These are phyloP conservation scores for Pelargonium citronellum DNA, from an alignment of 441 rosid genomes.

Conservation along the genomic window DNA sequence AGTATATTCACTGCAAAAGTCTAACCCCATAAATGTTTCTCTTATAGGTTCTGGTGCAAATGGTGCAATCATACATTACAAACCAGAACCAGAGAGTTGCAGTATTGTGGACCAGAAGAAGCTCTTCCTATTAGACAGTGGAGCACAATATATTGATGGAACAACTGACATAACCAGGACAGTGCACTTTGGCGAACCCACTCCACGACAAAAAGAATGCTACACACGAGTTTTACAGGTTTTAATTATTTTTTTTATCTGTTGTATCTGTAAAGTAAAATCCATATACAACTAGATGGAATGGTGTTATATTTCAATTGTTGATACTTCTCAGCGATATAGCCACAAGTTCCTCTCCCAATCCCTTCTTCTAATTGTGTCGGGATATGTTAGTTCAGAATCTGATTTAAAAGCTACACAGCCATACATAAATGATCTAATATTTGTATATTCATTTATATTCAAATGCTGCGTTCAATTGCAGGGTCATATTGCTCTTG, in stretches of 20 bases:
- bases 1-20: background rate
- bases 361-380: background rate
- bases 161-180: conserved; percentile 97
- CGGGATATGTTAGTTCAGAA: background rate
- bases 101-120: conserved; percentile 66
- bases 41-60: conserved; percentile 86
- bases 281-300: background rate
- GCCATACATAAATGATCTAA: background rate
- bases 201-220: conserved; percentile 75
- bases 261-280: background rate
- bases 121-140: conserved; percentile 82
- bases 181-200: conserved; percentile 83
- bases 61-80: conserved; percentile 93
- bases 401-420: background rate
- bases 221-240: conserved; percentile 93
- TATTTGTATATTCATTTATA: background rate
- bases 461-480: conserved; percentile 16
- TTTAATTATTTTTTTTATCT: conserved; percentile 13
- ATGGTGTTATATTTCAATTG: background rate
- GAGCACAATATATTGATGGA: conserved; percentile 95
- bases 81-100: conserved; percentile 77
- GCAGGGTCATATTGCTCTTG: conserved; percentile 99
- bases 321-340: background rate
- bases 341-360: background rate
- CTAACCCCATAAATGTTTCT: conserved; percentile 11